Conservation (phyloP, 1,139 yeast species). For the Petasospora rhodanensis region DNA sequence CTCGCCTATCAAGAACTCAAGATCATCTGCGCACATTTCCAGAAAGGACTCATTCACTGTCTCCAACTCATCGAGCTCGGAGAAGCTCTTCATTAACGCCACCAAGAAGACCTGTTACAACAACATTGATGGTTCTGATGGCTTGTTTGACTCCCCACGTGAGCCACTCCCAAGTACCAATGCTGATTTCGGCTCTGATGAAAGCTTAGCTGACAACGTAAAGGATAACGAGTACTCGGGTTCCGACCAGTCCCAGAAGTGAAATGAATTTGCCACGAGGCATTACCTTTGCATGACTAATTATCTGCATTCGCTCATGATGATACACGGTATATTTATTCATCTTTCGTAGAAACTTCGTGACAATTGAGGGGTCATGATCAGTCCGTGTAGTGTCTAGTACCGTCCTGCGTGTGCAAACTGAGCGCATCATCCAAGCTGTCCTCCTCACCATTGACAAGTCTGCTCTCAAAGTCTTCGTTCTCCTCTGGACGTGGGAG, state of each 20-base stretch:
- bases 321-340: too few species aligned
- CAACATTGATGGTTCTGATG: slow-evolving; percentile 22
- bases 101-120: slow-evolving; percentile 3
- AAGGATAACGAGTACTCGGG: slow-evolving; percentile 18
- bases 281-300: too few species aligned
- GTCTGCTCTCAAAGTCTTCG: slow-evolving; percentile 16
- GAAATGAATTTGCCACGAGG: too few species aligned
- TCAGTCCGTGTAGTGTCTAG: background rate
- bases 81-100: slow-evolving; percentile 7
- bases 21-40: slow-evolving; percentile 1
- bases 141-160: slow-evolving; percentile 12
- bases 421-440: slow-evolving; percentile 12
- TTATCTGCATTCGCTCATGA: too few species aligned
- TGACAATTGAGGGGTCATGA: too few species aligned
- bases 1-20: slow-evolving; percentile 5
- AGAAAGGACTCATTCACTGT: background rate
- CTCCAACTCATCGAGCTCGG: slow-evolving; percentile 12
- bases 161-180: slow-evolving; percentile 1
- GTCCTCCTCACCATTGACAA: slow-evolving; percentile 10
- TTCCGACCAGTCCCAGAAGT: slow-evolving; percentile 7
- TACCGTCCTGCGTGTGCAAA: slow-evolving; percentile 13
- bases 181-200: too few species aligned
- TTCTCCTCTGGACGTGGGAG: slow-evolving; percentile 1
- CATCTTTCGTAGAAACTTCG: too few species aligned
- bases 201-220: too few species aligned